phyloP scores from a whole-genome alignment of 2,329 filamentous ascomycete genomes.

The Fusarium guadeloupense region DNA sequence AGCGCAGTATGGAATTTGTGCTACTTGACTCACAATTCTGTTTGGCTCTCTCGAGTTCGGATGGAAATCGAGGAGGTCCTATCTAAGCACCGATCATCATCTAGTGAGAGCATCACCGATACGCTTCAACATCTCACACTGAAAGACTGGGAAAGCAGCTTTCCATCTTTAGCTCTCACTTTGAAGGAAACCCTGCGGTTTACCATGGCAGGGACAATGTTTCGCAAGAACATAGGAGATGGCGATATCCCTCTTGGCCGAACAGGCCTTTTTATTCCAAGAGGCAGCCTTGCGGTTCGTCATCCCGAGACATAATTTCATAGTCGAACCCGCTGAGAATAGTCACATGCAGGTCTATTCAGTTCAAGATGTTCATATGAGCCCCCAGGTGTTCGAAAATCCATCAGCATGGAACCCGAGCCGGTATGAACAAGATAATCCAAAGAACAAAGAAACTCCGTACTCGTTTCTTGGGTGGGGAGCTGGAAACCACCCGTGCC shows the following conservation, averaged over 20 bases:
- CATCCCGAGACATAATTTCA: background rate
- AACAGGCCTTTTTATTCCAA: slow-evolving; percentile 1
- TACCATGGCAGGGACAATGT: slow-evolving; percentile 5
- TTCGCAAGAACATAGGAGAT: slow-evolving; percentile 7
- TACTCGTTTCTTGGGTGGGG: slow-evolving; percentile 9
- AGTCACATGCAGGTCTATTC: background rate
- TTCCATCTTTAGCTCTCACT: background rate
- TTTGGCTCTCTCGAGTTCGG: background rate
- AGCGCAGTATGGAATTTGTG: background rate
- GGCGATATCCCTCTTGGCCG: background rate
- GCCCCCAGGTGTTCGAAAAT: background rate
- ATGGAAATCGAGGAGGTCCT: background rate
- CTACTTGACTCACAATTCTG: background rate
- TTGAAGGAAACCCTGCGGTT: slow-evolving; percentile 4
- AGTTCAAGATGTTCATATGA: slow-evolving; percentile 5
- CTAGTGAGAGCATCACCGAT: background rate
- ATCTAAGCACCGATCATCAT: background rate
- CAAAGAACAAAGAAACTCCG: background rate
- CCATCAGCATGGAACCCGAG: slow-evolving; percentile 7
- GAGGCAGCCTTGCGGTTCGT: background rate
- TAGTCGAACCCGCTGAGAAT: background rate
- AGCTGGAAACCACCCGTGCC: slow-evolving; percentile 7
- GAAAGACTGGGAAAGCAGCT: slow-evolving; percentile 5
- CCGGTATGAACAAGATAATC: background rate
- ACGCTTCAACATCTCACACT: background rate